A percentile compares a stretch with the other conserved stretches of the same genome.
Evolutionary conservation across 805 yeast genomes (phyloP).

Genomic region (Lipomyces anomalus): DNA sequence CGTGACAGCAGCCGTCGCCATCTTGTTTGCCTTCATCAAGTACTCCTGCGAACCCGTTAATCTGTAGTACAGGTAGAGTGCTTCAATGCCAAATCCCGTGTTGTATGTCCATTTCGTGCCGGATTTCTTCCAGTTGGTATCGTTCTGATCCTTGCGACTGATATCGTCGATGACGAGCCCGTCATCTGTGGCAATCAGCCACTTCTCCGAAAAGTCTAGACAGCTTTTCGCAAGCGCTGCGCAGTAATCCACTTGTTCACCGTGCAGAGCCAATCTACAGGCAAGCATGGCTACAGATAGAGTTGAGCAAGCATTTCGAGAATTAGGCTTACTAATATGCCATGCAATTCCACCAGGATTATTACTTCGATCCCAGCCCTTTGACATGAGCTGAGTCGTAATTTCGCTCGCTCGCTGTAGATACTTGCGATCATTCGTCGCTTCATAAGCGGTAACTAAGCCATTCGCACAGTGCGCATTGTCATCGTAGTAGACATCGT

Average conservation of each 20-base stretch:
- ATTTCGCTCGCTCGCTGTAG: constrained; percentile 54
- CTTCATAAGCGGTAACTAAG: constrained; percentile 60
- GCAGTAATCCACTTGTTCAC: no score
- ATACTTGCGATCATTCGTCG: constrained; percentile 49
- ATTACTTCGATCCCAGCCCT: constrained; percentile 52
- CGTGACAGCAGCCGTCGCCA: no score
- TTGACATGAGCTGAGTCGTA: constrained; percentile 51
- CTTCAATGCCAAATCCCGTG: constrained; percentile 47
- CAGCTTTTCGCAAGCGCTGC: no score
- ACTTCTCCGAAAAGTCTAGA: no score
- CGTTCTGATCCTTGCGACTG: no score
- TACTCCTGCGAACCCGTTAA: constrained; percentile 50
- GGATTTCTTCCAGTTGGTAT: constrained; percentile 33
- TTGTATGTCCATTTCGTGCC: constrained; percentile 2
- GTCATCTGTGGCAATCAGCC: no score
- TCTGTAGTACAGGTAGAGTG: constrained; percentile 46
- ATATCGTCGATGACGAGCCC: no score
- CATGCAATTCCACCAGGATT: constrained; percentile 60
- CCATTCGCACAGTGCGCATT: constrained; percentile 70
- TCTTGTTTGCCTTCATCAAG: constrained; percentile 45
- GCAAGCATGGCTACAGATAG: constrained; percentile 62
- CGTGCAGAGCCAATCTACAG: no score
- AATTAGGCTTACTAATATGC: constrained; percentile 56
- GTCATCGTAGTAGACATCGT: constrained; percentile 66
- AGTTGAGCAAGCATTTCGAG: constrained; percentile 56